Evolutionary conservation across 179 eudicot species (phyloP).

Genomic region (Nepenthes alata): DNA sequence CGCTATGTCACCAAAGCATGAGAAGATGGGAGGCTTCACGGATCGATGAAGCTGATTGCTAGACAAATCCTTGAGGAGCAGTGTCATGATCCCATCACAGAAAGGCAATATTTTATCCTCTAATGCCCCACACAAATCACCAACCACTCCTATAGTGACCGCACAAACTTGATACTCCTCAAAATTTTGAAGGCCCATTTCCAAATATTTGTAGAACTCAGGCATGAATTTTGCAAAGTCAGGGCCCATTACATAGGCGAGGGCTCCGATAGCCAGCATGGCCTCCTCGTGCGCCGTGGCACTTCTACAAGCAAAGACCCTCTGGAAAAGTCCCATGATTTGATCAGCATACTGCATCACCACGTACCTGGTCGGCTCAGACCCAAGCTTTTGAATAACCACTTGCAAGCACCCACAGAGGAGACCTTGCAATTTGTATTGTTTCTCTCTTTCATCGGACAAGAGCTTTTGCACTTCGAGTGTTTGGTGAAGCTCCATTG

Average conservation of each 20-base stretch:
- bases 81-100: constrained; percentile 59
- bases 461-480: constrained; percentile 42
- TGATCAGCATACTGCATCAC: constrained; percentile 51
- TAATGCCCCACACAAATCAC: constrained; percentile 51
- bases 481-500: constrained; percentile 47
- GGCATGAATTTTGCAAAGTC: constrained; percentile 28
- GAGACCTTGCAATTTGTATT: constrained; percentile 46
- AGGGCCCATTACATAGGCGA: constrained; percentile 41
- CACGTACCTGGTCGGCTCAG: constrained; percentile 33
- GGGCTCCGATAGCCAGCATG: constrained; percentile 56
- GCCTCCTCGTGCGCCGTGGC: constrained; percentile 63
- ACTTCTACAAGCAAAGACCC: constrained; percentile 51
- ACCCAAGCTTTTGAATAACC: constrained; percentile 45
- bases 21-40: constrained; percentile 60
- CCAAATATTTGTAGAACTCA: constrained; percentile 29
- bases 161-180: constrained; percentile 64
- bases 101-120: constrained; percentile 44
- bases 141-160: constrained; percentile 54
- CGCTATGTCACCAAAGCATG: constrained; percentile 57
- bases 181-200: constrained; percentile 61
- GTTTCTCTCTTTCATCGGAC: constrained; percentile 51
- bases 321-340: constrained; percentile 43
- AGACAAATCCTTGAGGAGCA: constrained; percentile 47
- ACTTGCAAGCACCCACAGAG: constrained; percentile 62
- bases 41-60: constrained; percentile 54